Evolutionary conservation across 2,329 filamentous ascomycete genomes (phyloP).

Genomic region (Fusarium sacchari): DNA sequence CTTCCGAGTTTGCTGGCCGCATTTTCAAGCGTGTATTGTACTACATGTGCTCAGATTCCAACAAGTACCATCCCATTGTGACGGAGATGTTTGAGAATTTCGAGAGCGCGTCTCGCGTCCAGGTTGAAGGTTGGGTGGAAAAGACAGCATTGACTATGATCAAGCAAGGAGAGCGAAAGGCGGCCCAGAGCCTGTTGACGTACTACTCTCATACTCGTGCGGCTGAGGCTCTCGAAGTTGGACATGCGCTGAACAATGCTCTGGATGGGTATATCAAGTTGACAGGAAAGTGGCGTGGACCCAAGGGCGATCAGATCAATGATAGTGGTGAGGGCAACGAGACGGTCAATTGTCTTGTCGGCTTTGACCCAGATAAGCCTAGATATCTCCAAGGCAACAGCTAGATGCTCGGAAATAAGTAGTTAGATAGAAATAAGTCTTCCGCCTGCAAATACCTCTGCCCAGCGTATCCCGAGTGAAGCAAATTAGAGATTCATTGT

Average conservation of each 20-base stretch:
- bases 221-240: conserved; percentile 30
- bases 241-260: conserved; percentile 27
- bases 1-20: conserved; percentile 34
- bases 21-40: conserved; percentile 37
- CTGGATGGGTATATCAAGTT: conserved; percentile 40
- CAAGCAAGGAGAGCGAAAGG: conserved; percentile 26
- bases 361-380: conserved; percentile 37
- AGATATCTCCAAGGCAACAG: conserved; percentile 11
- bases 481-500: background rate
- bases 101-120: conserved; percentile 24
- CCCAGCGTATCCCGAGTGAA: background rate
- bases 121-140: conserved; percentile 34
- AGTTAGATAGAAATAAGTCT: background rate
- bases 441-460: background rate
- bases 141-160: conserved; percentile 32
- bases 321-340: conserved; percentile 38
- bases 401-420: background rate
- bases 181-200: conserved; percentile 25
- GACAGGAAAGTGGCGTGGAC: conserved; percentile 30
- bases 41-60: conserved; percentile 39
- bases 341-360: conserved; percentile 39
- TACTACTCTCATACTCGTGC: conserved; percentile 39
- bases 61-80: conserved; percentile 28
- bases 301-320: conserved; percentile 36
- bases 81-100: conserved; percentile 26